Percentiles rank a stretch among this genome's conserved stretches.
phyloP scores from a whole-genome alignment of 768 basidiomycete species.

The Suillus bovinus region DNA sequence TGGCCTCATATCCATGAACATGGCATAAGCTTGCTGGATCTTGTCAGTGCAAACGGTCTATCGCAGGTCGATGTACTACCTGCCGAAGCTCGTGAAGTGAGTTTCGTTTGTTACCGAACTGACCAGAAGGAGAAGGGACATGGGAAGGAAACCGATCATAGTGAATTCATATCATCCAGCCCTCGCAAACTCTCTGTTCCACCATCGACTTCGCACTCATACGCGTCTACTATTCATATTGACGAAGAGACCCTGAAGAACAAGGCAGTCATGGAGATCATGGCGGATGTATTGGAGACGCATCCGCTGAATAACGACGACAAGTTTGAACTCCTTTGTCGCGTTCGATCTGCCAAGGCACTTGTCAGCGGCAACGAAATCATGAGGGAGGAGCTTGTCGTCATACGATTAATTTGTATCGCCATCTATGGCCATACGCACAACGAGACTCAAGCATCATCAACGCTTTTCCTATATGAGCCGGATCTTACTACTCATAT shows the following conservation, averaged over 20 bases:
- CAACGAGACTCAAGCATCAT: conserved; percentile 72
- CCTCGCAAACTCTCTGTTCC: conserved; percentile 47
- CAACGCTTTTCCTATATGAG: conserved; percentile 89
- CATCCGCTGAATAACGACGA: conserved; percentile 77
- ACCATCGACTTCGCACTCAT: conserved; percentile 36
- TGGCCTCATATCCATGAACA: conserved; percentile 85
- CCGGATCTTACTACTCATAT: conserved; percentile 89
- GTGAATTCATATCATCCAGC: conserved; percentile 44
- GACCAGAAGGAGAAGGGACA: conserved; percentile 49
- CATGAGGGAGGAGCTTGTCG: conserved; percentile 78
- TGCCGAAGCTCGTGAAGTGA: conserved; percentile 73
- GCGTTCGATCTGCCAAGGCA: conserved; percentile 77
- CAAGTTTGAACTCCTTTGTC: conserved; percentile 85
- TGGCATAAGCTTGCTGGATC: conserved; percentile 72
- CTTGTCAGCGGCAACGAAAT: conserved; percentile 56
- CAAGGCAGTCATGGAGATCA: conserved; percentile 71
- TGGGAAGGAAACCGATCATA: conserved; percentile 45
- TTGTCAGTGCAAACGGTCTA: conserved; percentile 57
- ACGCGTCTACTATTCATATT: conserved; percentile 62
- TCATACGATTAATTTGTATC: conserved; percentile 81
- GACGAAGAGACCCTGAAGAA: conserved; percentile 59
- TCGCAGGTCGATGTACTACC: conserved; percentile 64
- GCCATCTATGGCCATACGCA: conserved; percentile 92
- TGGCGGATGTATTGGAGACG: conserved; percentile 69
- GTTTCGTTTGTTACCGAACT: conserved; percentile 79